Base-by-base conservation (phyloP, 2,329 filamentous ascomycete genomes). In the Graphium sp. region DNA sequence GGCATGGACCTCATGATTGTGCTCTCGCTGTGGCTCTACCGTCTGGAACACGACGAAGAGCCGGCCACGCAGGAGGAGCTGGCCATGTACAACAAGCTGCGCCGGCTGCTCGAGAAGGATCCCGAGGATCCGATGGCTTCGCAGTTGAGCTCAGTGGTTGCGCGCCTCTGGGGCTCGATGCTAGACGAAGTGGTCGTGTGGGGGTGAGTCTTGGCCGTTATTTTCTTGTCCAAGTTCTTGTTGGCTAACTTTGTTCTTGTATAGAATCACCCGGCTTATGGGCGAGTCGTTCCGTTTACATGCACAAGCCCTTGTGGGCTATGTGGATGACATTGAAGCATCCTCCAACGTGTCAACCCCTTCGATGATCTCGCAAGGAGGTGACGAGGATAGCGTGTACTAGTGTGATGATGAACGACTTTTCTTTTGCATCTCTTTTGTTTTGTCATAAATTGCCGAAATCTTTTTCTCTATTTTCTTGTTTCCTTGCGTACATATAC, bases 21-120 rank as follows among this genome's bases (percentile, higher is more conserved):
- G 42, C 75, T 98, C 42, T 94, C 83, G 45, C 65, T 95, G 41
- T 98, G 89, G 89, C 76, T 98, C 44, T 95, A 94, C 62, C 84
- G 85, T 58, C 77, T 98, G 62, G 89, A 98, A 77, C 85, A 95
- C 60, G 89, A 98, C 61, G 85, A 92, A 39, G 87, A 95, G 59
- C 75, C 77, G 16, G 79, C 82, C 19, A 81, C 74, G 18, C 76
- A 80, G 40, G 83, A 91, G 45, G 83, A 93, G 54, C 56, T 79
- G 42, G 66, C 62, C 52, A 91, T 92, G 82, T 91, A 92, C 55
- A 80, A 85, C 60, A 92, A 91, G 59, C 66, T 95, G 35, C 79
- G 84, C 40, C 74, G 75, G 50, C 62, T 95, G 42, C 92, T 92
- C 46, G 82, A 89, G 43, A 87, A 91, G 46, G 85, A 95, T 46